phyloP scores from a whole-genome alignment of 2,329 filamentous ascomycete genomes.

The Trichoderma atroviride region DNA sequence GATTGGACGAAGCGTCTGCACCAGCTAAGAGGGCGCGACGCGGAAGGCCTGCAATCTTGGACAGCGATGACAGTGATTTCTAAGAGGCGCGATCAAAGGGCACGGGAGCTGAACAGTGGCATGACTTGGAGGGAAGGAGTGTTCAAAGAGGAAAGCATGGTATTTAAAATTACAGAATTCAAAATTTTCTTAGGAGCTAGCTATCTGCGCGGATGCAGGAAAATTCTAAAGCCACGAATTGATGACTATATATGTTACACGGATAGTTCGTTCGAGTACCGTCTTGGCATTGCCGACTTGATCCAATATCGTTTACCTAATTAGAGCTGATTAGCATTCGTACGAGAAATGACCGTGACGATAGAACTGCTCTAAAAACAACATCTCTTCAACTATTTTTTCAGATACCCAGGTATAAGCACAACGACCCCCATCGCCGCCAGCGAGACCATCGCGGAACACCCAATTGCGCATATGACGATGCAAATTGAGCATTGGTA shows the following conservation, averaged over 20 bases:
- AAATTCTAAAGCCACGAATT: constrained; percentile 7
- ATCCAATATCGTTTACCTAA: neutral
- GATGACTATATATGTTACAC: neutral
- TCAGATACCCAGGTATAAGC: constrained; percentile 54
- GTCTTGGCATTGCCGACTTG: neutral
- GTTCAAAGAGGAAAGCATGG: neutral
- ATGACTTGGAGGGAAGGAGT: neutral
- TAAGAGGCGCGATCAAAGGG: neutral
- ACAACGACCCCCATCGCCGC: constrained; percentile 45
- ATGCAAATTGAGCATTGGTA: constrained; percentile 35
- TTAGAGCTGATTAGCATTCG: constrained; percentile 20
- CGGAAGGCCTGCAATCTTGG: constrained; percentile 33
- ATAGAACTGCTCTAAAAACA: neutral
- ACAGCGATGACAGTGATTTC: constrained; percentile 27
- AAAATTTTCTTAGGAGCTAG: constrained; percentile 25
- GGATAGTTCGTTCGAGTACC: neutral
- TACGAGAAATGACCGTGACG: neutral
- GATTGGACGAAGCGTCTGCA: constrained; percentile 21
- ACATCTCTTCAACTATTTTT: constrained; percentile 35
- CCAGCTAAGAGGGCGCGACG: constrained; percentile 32
- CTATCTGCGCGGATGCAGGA: constrained; percentile 28
- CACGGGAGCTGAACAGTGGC: neutral
- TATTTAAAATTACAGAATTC: neutral
- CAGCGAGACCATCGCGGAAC: constrained; percentile 34
- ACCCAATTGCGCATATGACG: constrained; percentile 40